Evolutionary conservation across 306 rosid genomes (phyloP).

Genomic region (Ormosia emarginata): DNA sequence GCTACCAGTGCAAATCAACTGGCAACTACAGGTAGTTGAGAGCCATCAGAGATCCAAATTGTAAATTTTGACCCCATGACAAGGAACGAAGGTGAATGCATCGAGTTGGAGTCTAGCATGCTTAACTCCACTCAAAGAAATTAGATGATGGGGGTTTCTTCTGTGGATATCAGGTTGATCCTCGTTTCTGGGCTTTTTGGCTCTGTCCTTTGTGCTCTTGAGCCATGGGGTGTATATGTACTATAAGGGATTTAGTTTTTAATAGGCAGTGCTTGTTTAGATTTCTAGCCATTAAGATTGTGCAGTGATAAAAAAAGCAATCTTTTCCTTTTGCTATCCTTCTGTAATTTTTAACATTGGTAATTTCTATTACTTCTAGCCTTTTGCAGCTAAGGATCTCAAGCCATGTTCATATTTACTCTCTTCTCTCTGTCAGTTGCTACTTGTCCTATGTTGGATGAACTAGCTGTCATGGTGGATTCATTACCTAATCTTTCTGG

Average conservation of each 20-base stretch:
- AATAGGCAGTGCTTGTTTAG: conserved; percentile 23
- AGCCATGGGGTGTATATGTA: conserved; percentile 40
- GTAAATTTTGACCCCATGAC: conserved; percentile 3
- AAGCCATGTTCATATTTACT: not conserved
- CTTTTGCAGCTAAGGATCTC: not conserved
- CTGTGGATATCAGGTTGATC: conserved; percentile 27
- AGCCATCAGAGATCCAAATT: conserved; percentile 4
- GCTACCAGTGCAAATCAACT: conserved; percentile 29
- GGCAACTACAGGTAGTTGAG: conserved; percentile 29
- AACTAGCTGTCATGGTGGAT: not conserved
- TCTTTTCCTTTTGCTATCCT: not conserved
- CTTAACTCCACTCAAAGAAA: conserved; percentile 1
- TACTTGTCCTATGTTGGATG: not conserved
- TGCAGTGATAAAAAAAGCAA: conserved; percentile 23
- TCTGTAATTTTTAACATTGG: not conserved
- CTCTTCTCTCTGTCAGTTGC: not conserved
- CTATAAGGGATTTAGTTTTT: conserved; percentile 38
- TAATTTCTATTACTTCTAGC: conserved; percentile 10
- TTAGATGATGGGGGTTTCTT: not conserved
- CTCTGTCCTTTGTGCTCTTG: conserved; percentile 18
- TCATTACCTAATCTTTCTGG: not conserved
- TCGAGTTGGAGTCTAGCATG: not conserved
- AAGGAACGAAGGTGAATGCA: conserved; percentile 2
- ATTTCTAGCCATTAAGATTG: conserved; percentile 24
- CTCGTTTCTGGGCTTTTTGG: conserved; percentile 13